Conservation (phyloP, 345 rosid species). For the Garcia nutans region DNA sequence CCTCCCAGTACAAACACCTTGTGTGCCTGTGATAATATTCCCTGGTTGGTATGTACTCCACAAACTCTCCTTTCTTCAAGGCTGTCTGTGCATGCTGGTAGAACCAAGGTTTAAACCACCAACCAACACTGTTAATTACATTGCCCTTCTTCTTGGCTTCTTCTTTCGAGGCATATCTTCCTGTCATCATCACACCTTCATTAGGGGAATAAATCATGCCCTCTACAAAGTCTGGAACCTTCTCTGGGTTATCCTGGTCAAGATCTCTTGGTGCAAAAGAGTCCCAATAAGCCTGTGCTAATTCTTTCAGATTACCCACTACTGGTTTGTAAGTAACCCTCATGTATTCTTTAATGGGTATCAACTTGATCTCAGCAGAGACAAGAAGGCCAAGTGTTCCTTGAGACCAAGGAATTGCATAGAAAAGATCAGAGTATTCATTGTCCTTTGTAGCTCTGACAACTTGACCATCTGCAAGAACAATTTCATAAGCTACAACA, state of each 20-base stretch:
- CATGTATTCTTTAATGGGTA: constrained; percentile 89
- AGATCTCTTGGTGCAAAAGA: constrained; percentile 93
- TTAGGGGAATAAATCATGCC: constrained; percentile 73
- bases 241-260: constrained; percentile 63
- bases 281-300: constrained; percentile 82
- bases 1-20: constrained; percentile 98
- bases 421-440: constrained; percentile 85
- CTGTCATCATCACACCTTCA: constrained; percentile 92
- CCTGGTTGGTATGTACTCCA: constrained; percentile 94
- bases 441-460: constrained; percentile 96
- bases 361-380: constrained; percentile 88
- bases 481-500: constrained; percentile 93
- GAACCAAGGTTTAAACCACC: constrained; percentile 99
- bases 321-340: constrained; percentile 86
- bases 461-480: constrained; percentile 77
- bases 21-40: constrained; percentile 99
- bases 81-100: constrained; percentile 91
- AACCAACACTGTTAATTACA: constrained; percentile 75
- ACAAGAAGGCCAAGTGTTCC: constrained; percentile 98
- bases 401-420: constrained; percentile 97
- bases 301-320: constrained; percentile 58
- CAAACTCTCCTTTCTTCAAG: constrained; percentile 80
- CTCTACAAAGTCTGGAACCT: constrained; percentile 97
- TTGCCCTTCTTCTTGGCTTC: constrained; percentile 95
- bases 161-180: constrained; percentile 83